phyloP scores from a whole-genome alignment of 2,329 filamentous ascomycete species.

The Albifimbria verrucaria region DNA sequence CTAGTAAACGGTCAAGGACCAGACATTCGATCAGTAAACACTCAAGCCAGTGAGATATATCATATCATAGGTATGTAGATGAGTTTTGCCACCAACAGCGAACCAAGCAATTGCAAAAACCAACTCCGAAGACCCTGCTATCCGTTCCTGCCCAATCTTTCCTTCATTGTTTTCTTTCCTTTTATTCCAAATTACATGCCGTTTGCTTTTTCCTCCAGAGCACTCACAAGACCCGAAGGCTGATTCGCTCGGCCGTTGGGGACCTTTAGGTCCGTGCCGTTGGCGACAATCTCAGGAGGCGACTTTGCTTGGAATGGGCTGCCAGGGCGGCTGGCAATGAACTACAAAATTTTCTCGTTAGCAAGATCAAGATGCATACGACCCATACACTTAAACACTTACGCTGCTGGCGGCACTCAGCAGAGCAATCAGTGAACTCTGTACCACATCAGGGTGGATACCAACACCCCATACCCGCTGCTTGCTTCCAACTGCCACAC shows the following conservation, averaged over 20 bases:
- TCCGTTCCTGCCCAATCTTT: background rate
- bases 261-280: no score
- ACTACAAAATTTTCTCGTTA: background rate
- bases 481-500: slow-evolving; percentile 63
- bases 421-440: slow-evolving; percentile 81
- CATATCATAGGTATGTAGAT: background rate
- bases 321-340: background rate
- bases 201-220: slow-evolving; percentile 1
- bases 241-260: no score
- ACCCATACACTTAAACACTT: slow-evolving; percentile 37
- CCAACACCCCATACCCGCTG: slow-evolving; percentile 86
- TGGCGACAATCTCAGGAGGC: no score
- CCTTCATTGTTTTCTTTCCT: no score
- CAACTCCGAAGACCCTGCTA: background rate
- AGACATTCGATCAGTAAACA: no score
- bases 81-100: background rate
- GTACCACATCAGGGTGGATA: slow-evolving; percentile 88
- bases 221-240: background rate
- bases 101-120: background rate
- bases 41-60: background rate
- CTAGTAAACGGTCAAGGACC: no score
- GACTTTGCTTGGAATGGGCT: no score
- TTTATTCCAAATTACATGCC: no score
- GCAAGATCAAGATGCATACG: background rate
- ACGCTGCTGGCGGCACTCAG: slow-evolving; percentile 83